Evolutionary conservation across 2,329 filamentous ascomycete species (phyloP), one percentile per base, ranked within the genome.

Genomic region (Exophiala phaeomuriformis): DNA sequence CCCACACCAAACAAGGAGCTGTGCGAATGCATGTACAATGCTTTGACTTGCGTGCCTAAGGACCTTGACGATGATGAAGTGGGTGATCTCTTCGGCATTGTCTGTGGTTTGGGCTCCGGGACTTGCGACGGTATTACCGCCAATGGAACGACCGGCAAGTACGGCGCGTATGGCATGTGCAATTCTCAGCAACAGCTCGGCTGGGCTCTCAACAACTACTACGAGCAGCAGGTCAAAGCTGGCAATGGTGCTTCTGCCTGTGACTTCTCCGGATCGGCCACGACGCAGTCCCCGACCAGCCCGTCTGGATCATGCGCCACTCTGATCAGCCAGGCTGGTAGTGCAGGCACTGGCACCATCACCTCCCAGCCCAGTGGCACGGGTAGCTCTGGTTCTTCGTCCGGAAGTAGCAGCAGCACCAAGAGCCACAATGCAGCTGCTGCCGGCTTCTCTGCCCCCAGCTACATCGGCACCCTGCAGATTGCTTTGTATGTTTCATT

Each of bases 1-100:
- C 91, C 90, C 6, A 81, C 80, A 7, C 90, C 90, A 59, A 88
- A 97, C 73, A 67, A 80, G 43, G 66, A 81, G 42, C 83, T 95
- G 44, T 98, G 93, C 79, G 71, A 77, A 53, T 98, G 93, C 81
- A 95, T 95, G 88, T 79, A 81, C 69, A 75, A 80, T 60, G 82
- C 82, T 42, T 75, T 95, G 53, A 73, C 75, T 55, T 98, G 93
- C 73, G 81, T 89, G 56, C 75, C 79, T 43, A 70, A 76, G 44
- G 70, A 71, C 63, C 72, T 89, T 28, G 73, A 78, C 59, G 68
- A 74, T 47, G 75, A 83, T 50, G 72, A 81, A 52, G 85, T 82
- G 64, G 80, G 79, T 47, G 72, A 78, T 10, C 79, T 93, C 62
- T 97, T 97, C 71, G 77, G 65, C 45, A 58, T 65, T 7, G 65